A percentile compares a stretch with the other conserved stretches of the same genome.
Evolutionary conservation across 139 green algal species (phyloP).

Genomic region (Picochlorum sp.): DNA sequence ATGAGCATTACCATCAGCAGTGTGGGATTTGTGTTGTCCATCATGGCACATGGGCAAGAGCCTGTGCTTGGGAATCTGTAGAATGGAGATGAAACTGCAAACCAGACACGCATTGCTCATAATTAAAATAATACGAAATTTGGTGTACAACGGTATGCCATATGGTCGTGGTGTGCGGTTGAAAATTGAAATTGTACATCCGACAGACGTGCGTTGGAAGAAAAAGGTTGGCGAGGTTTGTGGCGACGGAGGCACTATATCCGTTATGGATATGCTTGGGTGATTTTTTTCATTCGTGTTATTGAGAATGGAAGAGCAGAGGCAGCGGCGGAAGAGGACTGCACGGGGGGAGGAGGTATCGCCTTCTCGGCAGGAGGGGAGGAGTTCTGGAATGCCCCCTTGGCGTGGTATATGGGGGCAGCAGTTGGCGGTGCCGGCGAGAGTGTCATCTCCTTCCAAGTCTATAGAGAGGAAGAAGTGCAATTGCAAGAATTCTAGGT

Average conservation of each 20-base stretch:
- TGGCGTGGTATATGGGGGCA: background rate
- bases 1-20: no score
- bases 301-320: slow-evolving; percentile 6
- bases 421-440: background rate
- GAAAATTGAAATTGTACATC: background rate
- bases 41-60: no score
- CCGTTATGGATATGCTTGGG: background rate
- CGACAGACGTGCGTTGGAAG: background rate
- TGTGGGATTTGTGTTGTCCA: no score
- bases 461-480: slow-evolving; percentile 34
- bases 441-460: background rate
- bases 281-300: background rate
- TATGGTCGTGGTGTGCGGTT: no score
- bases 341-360: background rate
- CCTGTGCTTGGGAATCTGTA: no score
- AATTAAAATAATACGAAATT: no score
- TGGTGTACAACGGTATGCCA: no score
- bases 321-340: background rate
- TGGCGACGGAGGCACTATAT: background rate
- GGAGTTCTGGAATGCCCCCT: background rate
- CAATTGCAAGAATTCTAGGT: slow-evolving; percentile 83
- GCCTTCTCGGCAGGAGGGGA: background rate
- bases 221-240: slow-evolving; percentile 2
- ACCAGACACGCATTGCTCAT: no score
- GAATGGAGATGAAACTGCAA: no score